These are phyloP conservation scores for Solanum phureja DNA, from an alignment of 257 asterid genomes.

Conservation along the genomic window DNA sequence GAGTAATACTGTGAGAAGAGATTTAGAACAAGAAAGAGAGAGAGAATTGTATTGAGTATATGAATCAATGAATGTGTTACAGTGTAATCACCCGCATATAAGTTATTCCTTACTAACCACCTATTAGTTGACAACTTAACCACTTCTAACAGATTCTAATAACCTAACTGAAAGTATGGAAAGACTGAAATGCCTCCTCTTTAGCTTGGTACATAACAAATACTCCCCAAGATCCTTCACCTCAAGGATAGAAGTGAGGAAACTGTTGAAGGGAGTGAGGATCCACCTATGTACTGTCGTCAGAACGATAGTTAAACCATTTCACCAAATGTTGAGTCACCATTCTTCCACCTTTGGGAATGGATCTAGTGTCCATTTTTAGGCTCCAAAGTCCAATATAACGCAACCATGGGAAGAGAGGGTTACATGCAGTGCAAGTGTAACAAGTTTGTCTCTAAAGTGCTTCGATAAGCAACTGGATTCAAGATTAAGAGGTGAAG, in stretches of 20 bases:
- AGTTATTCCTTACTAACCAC: background rate
- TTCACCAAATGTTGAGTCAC: background rate
- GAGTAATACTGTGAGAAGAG: background rate
- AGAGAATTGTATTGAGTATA: background rate
- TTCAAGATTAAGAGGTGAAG: too few relatives aligned
- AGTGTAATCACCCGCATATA: background rate
- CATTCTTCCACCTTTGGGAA: background rate
- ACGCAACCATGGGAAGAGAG: background rate
- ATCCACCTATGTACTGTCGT: background rate
- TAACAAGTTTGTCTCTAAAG: background rate
- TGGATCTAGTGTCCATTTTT: background rate
- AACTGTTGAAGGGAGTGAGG: background rate
- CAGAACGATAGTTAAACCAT: background rate
- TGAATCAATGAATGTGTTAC: background rate
- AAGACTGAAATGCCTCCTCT: background rate
- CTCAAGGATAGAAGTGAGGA: background rate
- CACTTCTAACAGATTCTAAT: background rate
- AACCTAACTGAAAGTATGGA: background rate
- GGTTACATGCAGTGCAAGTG: background rate
- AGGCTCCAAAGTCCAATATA: background rate
- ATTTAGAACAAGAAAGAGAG: background rate
- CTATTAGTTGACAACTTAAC: background rate
- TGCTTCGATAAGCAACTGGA: background rate
- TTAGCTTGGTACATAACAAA: background rate
- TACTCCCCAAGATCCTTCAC: background rate